Evolutionary conservation across 2,329 filamentous ascomycete species (phyloP).

Genomic region (Lachnellula occidentalis): DNA sequence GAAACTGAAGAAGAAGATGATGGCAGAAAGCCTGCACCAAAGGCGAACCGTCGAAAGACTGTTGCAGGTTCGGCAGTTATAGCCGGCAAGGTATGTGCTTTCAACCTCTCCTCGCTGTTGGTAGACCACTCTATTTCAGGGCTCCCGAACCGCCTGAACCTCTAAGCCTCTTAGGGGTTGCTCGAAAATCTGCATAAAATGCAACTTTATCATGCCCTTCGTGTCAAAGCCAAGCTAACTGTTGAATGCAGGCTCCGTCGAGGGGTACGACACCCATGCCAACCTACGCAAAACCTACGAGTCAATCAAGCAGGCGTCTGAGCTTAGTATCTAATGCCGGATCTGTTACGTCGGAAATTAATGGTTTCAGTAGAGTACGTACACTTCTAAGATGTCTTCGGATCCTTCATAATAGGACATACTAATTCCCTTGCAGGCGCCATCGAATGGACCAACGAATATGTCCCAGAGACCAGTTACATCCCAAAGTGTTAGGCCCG

Average conservation of each 20-base stretch:
- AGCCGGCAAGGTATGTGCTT: conserved; percentile 37
- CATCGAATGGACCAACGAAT: conserved; percentile 26
- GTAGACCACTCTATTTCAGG: neutral
- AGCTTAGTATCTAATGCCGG: conserved; percentile 40
- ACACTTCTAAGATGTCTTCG: neutral
- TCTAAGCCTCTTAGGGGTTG: too few species aligned
- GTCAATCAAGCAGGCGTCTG: conserved; percentile 33
- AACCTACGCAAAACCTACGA: conserved; percentile 22
- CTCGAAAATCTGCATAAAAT: too few species aligned
- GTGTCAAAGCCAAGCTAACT: conserved; percentile 4
- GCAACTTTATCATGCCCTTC: neutral
- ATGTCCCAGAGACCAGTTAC: conserved; percentile 34
- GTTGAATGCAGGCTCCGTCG: conserved; percentile 14
- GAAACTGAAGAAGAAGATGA: conserved; percentile 49
- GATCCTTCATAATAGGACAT: neutral
- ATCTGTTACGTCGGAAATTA: conserved; percentile 22
- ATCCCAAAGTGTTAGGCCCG: conserved; percentile 38
- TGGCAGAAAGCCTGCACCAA: conserved; percentile 32
- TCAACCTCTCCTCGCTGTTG: neutral
- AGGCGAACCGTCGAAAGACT: conserved; percentile 53
- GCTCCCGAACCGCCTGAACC: too few species aligned
- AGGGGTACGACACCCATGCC: conserved; percentile 29
- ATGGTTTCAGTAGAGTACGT: conserved; percentile 13
- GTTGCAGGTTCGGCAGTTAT: conserved; percentile 48
- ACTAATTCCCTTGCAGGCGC: neutral